Evolutionary conservation across 495 filamentous ascomycete species (phyloP).

Genomic region (Aspergillus panamensis): DNA sequence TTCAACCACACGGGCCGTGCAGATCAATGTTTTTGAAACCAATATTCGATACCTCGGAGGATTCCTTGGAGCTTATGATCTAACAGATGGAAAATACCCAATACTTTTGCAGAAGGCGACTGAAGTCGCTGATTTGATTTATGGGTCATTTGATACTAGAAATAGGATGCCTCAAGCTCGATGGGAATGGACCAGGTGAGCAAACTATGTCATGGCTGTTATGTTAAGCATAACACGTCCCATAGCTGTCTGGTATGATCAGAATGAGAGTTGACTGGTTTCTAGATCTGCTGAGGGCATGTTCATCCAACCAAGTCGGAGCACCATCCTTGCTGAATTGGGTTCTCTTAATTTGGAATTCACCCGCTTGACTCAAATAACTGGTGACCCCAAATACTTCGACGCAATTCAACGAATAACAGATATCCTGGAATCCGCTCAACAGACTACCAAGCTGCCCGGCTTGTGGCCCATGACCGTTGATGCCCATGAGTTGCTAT

Average conservation of each 20-base stretch:
- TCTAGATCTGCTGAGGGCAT: constrained; percentile 35
- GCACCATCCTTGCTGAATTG: constrained; percentile 69
- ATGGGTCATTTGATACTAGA: constrained; percentile 89
- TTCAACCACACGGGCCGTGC: constrained; percentile 41
- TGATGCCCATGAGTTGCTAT: constrained; percentile 54
- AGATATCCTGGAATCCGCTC: constrained; percentile 70
- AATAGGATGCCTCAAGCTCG: constrained; percentile 82
- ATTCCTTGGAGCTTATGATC: constrained; percentile 77
- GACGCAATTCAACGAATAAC: constrained; percentile 90
- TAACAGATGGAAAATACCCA: constrained; percentile 61
- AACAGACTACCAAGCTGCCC: constrained; percentile 63
- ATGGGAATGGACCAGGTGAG: constrained; percentile 49
- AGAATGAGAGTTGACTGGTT: constrained; percentile 17
- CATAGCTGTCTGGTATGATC: neutral
- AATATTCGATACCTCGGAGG: constrained; percentile 86
- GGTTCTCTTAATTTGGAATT: constrained; percentile 90
- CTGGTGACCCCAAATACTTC: constrained; percentile 79
- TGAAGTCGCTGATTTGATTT: constrained; percentile 84
- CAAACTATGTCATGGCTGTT: neutral
- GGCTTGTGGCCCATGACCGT: constrained; percentile 82
- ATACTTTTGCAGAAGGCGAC: constrained; percentile 78
- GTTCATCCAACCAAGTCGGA: constrained; percentile 37
- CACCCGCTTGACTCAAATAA: constrained; percentile 87
- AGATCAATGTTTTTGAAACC: constrained; percentile 81
- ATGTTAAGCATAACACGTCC: neutral